These are phyloP conservation scores for Cutaneotrichosporon mucoides DNA, from an alignment of 1,284 basidiomycete genomes.

Conservation along the genomic window DNA sequence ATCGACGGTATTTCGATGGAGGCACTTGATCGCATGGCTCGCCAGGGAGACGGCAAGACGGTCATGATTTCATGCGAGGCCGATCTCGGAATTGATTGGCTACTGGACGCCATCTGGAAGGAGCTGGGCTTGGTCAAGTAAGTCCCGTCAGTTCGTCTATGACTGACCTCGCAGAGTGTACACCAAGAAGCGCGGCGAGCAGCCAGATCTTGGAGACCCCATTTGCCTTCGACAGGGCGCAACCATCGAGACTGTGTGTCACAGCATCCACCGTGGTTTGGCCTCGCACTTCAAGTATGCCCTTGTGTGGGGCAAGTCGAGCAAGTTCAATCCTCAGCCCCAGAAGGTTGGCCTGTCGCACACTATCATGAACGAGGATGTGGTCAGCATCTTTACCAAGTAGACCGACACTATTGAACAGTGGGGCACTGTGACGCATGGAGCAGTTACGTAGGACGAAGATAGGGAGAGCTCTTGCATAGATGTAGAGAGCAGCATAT, in stretches of 20 bases:
- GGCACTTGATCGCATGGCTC: slow-evolving; percentile 81
- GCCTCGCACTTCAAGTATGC: slow-evolving; percentile 81
- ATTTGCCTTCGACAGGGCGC: slow-evolving; percentile 87
- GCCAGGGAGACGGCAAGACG: slow-evolving; percentile 65
- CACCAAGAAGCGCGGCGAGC: slow-evolving; percentile 92
- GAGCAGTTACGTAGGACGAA: too few relatives aligned
- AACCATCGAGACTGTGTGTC: slow-evolving; percentile 90
- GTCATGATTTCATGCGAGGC: slow-evolving; percentile 93
- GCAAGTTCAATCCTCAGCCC: slow-evolving; percentile 84
- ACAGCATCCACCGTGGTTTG: slow-evolving; percentile 84
- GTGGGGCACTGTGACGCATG: not conserved
- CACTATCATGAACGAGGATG: slow-evolving; percentile 87
- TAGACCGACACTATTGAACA: slow-evolving; percentile 13
- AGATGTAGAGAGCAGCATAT: not conserved
- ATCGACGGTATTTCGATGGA: slow-evolving; percentile 84
- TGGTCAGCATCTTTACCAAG: slow-evolving; percentile 54
- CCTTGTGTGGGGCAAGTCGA: slow-evolving; percentile 89
- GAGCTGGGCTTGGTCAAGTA: slow-evolving; percentile 74
- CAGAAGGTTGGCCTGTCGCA: slow-evolving; percentile 88
- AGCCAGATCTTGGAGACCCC: slow-evolving; percentile 88
- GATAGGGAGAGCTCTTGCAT: too few relatives aligned
- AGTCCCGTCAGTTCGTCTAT: slow-evolving; percentile 5
- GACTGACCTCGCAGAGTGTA: slow-evolving; percentile 57
- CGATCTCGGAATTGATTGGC: slow-evolving; percentile 79
- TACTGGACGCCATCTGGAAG: slow-evolving; percentile 87